A percentile compares a stretch with the other conserved stretches of the same genome.
These are phyloP conservation scores for Uronychia setigera DNA, from an alignment of 73 alveolate genomes.

Conservation along the genomic window DNA sequence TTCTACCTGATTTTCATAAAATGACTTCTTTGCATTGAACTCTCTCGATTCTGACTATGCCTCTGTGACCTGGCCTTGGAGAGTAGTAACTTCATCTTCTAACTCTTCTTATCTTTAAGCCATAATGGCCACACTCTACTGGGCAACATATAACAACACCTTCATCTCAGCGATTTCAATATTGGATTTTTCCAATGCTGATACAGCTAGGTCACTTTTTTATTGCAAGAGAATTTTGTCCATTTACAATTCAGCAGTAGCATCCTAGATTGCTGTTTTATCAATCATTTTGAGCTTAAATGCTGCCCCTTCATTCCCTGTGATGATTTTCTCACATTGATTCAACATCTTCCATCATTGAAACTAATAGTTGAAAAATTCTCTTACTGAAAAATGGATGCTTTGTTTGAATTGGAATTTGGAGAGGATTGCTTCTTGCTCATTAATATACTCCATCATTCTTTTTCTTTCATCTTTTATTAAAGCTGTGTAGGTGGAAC, in stretches of 20 bases:
- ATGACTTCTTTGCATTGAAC: background rate
- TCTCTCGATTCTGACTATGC: background rate
- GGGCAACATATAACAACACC: background rate
- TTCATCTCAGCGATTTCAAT: background rate
- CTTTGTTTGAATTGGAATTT: background rate
- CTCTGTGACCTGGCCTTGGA: background rate
- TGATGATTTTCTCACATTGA: background rate
- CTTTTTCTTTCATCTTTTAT: background rate
- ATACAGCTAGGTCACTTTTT: background rate
- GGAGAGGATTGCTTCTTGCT: background rate
- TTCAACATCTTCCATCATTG: background rate
- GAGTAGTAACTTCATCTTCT: background rate
- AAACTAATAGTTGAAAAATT: background rate
- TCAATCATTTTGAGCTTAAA: background rate
- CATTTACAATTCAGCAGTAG: background rate
- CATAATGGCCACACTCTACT: background rate
- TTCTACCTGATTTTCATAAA: background rate
- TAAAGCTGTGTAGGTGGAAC: background rate
- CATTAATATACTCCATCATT: background rate
- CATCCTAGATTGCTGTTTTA: background rate
- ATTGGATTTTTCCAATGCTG: background rate
- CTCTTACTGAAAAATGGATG: background rate
- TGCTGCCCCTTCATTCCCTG: background rate
- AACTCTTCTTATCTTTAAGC: background rate
- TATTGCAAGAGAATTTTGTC: background rate